These are phyloP conservation scores for Lathyrus sativus DNA, from an alignment of 306 rosid species.

Conservation along the genomic window DNA sequence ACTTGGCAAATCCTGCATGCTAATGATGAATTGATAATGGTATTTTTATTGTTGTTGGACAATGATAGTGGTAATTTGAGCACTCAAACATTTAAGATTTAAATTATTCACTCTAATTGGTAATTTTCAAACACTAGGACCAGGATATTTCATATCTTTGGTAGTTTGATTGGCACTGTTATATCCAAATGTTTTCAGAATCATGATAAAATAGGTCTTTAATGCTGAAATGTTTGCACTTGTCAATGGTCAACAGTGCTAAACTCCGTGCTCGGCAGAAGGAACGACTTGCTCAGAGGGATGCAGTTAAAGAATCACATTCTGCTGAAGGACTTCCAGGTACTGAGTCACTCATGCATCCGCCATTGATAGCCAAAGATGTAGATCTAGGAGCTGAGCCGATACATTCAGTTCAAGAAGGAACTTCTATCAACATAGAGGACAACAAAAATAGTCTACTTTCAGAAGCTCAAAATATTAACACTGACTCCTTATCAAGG, in stretches of 20 bases:
- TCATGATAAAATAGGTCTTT: conserved; percentile 29
- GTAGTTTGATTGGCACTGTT: conserved; percentile 27
- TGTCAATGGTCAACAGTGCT: conserved; percentile 61
- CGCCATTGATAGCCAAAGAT: conserved; percentile 51
- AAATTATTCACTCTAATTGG: conserved; percentile 28
- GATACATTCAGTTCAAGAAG: conserved; percentile 55
- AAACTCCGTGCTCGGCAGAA: conserved; percentile 96
- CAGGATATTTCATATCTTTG: conserved; percentile 11
- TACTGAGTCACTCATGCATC: conserved; percentile 45
- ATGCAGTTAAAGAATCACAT: conserved; percentile 53
- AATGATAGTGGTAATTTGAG: conserved; percentile 19
- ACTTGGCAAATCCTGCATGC: conserved; percentile 28
- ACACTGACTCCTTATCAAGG: conserved; percentile 57
- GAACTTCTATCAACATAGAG: conserved; percentile 60
- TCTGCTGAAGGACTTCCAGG: conserved; percentile 52
- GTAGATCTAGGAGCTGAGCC: conserved; percentile 53
- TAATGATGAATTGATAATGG: conserved; percentile 19
- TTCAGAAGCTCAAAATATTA: conserved; percentile 55
- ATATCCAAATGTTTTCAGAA: conserved; percentile 12
- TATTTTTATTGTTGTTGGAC: not conserved
- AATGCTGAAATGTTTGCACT: conserved; percentile 36
- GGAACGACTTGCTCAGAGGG: conserved; percentile 71
- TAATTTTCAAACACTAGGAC: conserved; percentile 4
- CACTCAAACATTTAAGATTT: conserved; percentile 12
- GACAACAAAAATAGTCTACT: conserved; percentile 50